Evolutionary conservation across 2,329 filamentous ascomycete species (phyloP).

Genomic region (Didymella pomorum): DNA sequence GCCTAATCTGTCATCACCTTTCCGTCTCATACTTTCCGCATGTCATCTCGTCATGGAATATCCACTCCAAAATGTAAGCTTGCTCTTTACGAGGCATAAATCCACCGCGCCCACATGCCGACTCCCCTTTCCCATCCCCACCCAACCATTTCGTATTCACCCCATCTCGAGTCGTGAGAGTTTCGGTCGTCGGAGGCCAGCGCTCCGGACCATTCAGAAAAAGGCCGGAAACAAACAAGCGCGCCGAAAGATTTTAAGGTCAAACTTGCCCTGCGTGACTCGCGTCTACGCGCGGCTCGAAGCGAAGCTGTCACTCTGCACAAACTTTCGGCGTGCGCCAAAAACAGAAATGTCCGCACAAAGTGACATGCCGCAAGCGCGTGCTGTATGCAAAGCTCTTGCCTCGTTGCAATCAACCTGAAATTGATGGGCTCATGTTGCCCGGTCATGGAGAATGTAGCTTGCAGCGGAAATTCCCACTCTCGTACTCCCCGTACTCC

Average conservation of each 20-base stretch:
- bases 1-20: not conserved
- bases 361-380: constrained; percentile 1
- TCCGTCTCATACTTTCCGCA: not conserved
- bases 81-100: not conserved
- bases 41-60: not conserved
- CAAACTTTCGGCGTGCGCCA: constrained; percentile 8
- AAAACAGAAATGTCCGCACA: not conserved
- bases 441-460: not conserved
- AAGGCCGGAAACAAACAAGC: not conserved
- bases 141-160: not conserved
- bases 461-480: not conserved
- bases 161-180: constrained; percentile 1
- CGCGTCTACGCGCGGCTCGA: not conserved
- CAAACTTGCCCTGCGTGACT: constrained; percentile 1
- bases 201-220: constrained; percentile 1
- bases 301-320: constrained; percentile 11
- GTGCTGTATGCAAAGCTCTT: not conserved
- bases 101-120: not conserved
- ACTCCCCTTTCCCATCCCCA: constrained; percentile 5
- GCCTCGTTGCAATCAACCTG: not conserved
- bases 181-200: not conserved
- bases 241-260: not conserved
- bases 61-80: not conserved
- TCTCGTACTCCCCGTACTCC: not conserved
- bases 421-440: not conserved